Evolutionary conservation across 1,284 basidiomycete species (phyloP).

Genomic region (Apiotrichum veenhuisii): DNA sequence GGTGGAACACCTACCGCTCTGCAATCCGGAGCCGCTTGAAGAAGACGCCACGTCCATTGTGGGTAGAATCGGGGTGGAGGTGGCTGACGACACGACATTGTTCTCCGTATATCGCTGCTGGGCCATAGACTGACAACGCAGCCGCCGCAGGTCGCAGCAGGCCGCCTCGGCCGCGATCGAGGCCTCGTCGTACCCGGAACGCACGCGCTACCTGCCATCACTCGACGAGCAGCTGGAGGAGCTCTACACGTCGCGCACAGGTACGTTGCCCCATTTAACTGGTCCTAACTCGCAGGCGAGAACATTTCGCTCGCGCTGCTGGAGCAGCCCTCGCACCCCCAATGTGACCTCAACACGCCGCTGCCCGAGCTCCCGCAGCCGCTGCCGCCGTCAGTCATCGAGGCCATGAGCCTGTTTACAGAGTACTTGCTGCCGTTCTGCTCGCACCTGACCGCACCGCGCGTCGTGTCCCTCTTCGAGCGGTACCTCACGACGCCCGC

Average conservation of each 20-base stretch:
- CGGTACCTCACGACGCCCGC: constrained; percentile 11
- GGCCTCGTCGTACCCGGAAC: constrained; percentile 16
- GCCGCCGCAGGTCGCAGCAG: constrained; percentile 17
- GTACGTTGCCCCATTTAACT: not conserved
- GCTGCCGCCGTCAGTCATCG: constrained; percentile 3
- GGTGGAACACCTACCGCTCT: too few relatives aligned
- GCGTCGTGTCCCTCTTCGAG: constrained; percentile 14
- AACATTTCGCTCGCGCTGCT: constrained; percentile 10
- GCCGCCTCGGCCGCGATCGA: constrained; percentile 11
- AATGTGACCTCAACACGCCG: constrained; percentile 12
- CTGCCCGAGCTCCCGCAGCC: constrained; percentile 12
- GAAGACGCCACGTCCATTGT: too few relatives aligned
- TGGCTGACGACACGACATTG: too few relatives aligned
- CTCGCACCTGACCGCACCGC: constrained; percentile 15
- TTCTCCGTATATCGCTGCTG: not conserved
- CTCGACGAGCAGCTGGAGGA: constrained; percentile 15
- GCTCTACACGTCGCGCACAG: constrained; percentile 9
- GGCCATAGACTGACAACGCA: not conserved
- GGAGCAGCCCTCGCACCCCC: constrained; percentile 11
- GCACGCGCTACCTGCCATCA: constrained; percentile 9
- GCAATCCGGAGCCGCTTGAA: too few relatives aligned
- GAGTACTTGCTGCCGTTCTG: constrained; percentile 17
- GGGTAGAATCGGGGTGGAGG: too few relatives aligned
- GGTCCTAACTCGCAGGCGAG: not conserved
- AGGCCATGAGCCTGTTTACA: constrained; percentile 17